phyloP scores from a whole-genome alignment of 306 rosid species.

The Lotus japonicus region DNA sequence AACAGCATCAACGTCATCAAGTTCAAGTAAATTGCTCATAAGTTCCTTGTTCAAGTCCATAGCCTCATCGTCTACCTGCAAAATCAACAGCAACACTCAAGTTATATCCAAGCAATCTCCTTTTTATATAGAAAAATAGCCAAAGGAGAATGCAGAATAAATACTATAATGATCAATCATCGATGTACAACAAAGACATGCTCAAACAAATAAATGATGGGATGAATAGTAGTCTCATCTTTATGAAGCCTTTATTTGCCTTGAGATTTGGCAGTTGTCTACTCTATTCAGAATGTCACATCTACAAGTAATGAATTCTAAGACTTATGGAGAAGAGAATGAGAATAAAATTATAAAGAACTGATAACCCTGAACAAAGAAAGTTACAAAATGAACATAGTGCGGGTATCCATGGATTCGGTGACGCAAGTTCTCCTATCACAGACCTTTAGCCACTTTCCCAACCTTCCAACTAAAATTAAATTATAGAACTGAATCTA shows the following conservation, averaged over 20 bases:
- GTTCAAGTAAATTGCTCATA: conserved; percentile 72
- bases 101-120: neutral
- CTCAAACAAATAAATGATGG: neutral
- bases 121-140: neutral
- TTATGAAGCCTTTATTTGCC: neutral
- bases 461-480: neutral
- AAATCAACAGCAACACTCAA: conserved; percentile 18
- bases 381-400: neutral
- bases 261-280: conserved; percentile 4
- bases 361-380: neutral
- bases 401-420: no score
- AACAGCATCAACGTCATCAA: conserved; percentile 94
- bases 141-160: neutral
- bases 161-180: neutral
- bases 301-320: neutral
- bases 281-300: neutral
- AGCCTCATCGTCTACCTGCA: conserved; percentile 93
- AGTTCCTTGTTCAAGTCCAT: conserved; percentile 87
- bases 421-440: neutral
- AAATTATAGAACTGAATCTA: neutral
- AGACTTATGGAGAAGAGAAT: neutral
- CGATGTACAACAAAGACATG: neutral
- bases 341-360: neutral
- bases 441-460: neutral
- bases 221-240: neutral